Conservation (phyloP, 768 basidiomycete genomes). For the Lentinula lateritia region DNA sequence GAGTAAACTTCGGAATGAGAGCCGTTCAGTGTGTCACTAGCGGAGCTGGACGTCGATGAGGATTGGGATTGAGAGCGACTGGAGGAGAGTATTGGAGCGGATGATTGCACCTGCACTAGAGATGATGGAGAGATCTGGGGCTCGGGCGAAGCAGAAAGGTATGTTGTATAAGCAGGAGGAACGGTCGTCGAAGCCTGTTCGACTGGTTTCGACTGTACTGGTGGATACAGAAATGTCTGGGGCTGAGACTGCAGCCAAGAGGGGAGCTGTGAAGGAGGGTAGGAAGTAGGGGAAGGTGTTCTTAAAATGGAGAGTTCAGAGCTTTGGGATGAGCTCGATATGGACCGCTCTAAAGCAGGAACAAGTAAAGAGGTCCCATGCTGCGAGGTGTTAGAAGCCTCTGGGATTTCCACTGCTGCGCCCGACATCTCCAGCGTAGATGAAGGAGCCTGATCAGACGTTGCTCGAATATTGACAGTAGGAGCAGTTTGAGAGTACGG, state of each 20-base stretch:
- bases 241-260: not conserved
- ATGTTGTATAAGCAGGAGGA: not conserved
- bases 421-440: not conserved
- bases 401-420: not conserved
- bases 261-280: not conserved
- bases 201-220: not conserved
- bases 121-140: not conserved
- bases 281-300: not conserved
- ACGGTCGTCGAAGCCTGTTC: not conserved
- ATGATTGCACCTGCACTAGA: not conserved
- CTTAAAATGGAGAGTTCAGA: not conserved
- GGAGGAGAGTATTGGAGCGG: not conserved
- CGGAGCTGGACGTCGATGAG: not conserved
- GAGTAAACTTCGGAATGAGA: not conserved
- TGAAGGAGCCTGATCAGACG: not conserved
- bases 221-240: not conserved
- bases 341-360: not conserved
- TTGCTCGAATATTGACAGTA: not conserved
- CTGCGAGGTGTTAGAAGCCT: not conserved
- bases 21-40: not conserved
- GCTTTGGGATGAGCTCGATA: conserved; percentile 3
- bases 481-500: not conserved
- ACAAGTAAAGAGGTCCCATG: not conserved
- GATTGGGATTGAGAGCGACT: not conserved
- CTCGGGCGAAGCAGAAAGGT: not conserved